Base-by-base conservation (phyloP, 73 alveolate species). In the Paramecium pentaurelia region DNA sequence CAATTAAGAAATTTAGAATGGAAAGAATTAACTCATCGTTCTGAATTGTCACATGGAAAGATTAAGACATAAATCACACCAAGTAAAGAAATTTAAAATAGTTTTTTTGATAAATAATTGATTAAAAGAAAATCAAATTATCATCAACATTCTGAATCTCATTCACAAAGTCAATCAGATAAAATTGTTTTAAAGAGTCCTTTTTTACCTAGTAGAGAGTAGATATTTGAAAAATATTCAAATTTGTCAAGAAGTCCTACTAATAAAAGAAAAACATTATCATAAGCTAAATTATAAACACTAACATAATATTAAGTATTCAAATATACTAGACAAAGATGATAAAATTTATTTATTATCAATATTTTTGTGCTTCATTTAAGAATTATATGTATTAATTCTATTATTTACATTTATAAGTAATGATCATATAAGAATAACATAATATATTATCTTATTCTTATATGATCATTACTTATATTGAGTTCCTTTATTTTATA, bases 21-120 rank as follows among this genome's bases (percentile, higher is more conserved):
- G 91, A 80, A 80, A 80, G 91, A 80, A 0, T 34, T 64, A 12
- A 80, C 91, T 0, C 37, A 80, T 80, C 37, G 91, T 20, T 80
- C 91, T 16, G 84, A 64, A 64, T 32, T 64, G 84, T 34, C 84
- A 0, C 28, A 16, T 64, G 51, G 30, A 2, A 32, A 64, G 30
- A 28, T 64, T 3, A 64, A 64, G 30, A 64, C 84, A n/a, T 1
- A 54, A 54, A 54, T 54, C 3, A 54, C 70, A 3, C 70, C 70
- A 18, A 54, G 70, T 22, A 54, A 54, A 54, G 70, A 54, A n/a
- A 54, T 54, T 54, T 34, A 54, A 5, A 8, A 54, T 54, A 54
- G 70, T 18, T 54, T 54, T 22, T 54, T 54, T 54, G 70, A 54
- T n/a, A 54, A 54, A 54, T 25, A 54, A 54, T 54, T 54, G 25